These are phyloP conservation scores for Cordyceps fumosorosea DNA, from an alignment of 2,329 filamentous ascomycete genomes.

Conservation along the genomic window DNA sequence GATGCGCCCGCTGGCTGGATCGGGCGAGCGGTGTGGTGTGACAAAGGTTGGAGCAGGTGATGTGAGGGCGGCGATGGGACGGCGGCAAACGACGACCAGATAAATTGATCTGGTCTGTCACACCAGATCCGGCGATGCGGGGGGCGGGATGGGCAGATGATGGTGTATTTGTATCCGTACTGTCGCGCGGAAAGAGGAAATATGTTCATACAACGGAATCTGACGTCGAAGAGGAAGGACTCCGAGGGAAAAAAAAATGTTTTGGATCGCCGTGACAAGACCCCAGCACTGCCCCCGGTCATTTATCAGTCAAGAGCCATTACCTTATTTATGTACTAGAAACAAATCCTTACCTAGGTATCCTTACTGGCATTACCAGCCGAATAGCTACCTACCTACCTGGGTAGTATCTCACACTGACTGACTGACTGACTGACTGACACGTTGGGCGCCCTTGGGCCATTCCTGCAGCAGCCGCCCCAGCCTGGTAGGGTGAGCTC, in stretches of 20 bases:
- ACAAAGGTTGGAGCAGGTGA: not conserved
- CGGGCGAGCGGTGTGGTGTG: constrained; percentile 10
- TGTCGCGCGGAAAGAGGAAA: not conserved
- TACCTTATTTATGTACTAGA: not conserved
- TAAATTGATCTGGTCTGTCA: not conserved
- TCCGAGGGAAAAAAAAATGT: not conserved
- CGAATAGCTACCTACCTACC: too few relatives aligned
- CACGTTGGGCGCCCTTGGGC: constrained; percentile 7
- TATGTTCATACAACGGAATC: not conserved
- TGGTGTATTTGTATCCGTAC: not conserved
- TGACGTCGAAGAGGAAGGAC: not conserved
- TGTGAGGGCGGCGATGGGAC: not conserved
- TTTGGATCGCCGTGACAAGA: not conserved
- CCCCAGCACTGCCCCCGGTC: constrained; percentile 7
- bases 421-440: too few relatives aligned
- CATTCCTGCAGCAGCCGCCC: not conserved
- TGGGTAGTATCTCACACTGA: too few relatives aligned
- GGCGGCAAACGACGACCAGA: not conserved
- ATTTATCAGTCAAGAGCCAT: not conserved
- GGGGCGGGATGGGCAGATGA: not conserved
- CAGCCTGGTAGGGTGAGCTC: not conserved
- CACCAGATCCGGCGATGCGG: constrained; percentile 5
- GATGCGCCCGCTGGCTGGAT: not conserved
- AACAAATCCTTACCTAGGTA: not conserved
- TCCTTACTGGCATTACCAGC: too few relatives aligned